phyloP scores from a whole-genome alignment of 805 yeast genomes.

The Starmerella roubikii region DNA sequence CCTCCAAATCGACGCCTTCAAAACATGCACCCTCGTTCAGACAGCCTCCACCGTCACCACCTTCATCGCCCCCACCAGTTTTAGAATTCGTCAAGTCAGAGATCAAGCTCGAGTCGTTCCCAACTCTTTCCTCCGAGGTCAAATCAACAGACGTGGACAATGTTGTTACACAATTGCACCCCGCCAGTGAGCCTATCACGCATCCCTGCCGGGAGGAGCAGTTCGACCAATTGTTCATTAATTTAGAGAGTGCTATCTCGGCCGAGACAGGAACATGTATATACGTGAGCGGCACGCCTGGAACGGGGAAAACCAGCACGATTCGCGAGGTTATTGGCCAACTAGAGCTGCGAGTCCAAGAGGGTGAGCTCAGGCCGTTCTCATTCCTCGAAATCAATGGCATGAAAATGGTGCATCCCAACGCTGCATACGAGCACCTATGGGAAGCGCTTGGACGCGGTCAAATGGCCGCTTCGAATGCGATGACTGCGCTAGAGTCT shows the following conservation, averaged over 20 bases:
- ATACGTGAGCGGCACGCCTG: conserved; percentile 94
- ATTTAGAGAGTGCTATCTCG: conserved; percentile 56
- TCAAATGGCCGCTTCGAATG: conserved; percentile 45
- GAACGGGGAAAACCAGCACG: conserved; percentile 94
- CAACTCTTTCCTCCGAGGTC: background rate
- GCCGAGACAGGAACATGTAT: conserved; percentile 68
- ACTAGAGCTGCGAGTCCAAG: conserved; percentile 33
- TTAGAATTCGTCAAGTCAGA: too few relatives aligned
- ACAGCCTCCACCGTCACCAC: too few relatives aligned
- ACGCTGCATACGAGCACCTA: conserved; percentile 63
- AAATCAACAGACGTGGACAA: background rate
- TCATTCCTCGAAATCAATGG: conserved; percentile 83
- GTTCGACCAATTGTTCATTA: conserved; percentile 52
- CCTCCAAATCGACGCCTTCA: too few relatives aligned
- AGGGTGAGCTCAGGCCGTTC: conserved; percentile 36
- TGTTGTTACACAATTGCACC: conserved; percentile 10
- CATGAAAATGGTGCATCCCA: conserved; percentile 65
- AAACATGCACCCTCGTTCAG: too few relatives aligned
- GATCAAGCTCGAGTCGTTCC: background rate
- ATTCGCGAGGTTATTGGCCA: conserved; percentile 72
- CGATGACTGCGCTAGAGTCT: conserved; percentile 56
- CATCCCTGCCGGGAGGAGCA: conserved; percentile 83
- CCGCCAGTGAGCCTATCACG: conserved; percentile 28
- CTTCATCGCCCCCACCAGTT: too few relatives aligned
- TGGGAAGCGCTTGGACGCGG: conserved; percentile 60